These are phyloP conservation scores for Hyaloscypha hepaticicola DNA, from an alignment of 495 filamentous ascomycete genomes.

Conservation along the genomic window DNA sequence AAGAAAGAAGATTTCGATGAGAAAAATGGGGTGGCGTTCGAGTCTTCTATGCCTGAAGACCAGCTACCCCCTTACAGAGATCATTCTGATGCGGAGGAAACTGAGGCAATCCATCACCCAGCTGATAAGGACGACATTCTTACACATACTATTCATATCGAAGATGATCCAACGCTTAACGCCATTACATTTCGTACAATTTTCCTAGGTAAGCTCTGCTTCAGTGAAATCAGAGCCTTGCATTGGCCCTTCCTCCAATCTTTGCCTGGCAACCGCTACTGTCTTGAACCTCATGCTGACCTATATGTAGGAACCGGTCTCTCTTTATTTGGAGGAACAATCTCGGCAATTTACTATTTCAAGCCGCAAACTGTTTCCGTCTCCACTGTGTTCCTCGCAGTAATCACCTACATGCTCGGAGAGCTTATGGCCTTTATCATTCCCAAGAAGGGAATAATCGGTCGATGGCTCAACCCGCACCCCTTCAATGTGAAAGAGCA, in stretches of 20 bases:
- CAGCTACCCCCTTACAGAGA: too few relatives aligned
- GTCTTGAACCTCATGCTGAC: not conserved
- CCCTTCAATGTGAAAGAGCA: conserved; percentile 77
- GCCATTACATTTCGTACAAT: conserved; percentile 11
- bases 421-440: conserved; percentile 36
- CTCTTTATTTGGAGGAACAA: conserved; percentile 11
- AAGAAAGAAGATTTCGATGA: too few relatives aligned
- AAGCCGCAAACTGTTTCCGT: conserved; percentile 46
- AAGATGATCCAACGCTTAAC: conserved; percentile 16
- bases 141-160: conserved; percentile 13
- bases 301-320: conserved; percentile 14
- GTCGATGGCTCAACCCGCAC: conserved; percentile 52
- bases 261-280: not conserved
- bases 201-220: conserved; percentile 14
- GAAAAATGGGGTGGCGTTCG: too few relatives aligned
- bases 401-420: conserved; percentile 40
- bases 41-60: too few relatives aligned
- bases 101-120: too few relatives aligned
- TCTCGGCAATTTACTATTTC: conserved; percentile 43
- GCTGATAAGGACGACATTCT: not conserved
- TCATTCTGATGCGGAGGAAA: too few relatives aligned
- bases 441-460: conserved; percentile 35
- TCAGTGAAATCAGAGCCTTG: conserved; percentile 5
- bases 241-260: conserved; percentile 1
- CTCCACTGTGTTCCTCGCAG: conserved; percentile 42